A percentile compares a stretch with the other conserved stretches of the same genome.
phyloP scores from a whole-genome alignment of 345 rosid species.

The Nephelium lappaceum region DNA sequence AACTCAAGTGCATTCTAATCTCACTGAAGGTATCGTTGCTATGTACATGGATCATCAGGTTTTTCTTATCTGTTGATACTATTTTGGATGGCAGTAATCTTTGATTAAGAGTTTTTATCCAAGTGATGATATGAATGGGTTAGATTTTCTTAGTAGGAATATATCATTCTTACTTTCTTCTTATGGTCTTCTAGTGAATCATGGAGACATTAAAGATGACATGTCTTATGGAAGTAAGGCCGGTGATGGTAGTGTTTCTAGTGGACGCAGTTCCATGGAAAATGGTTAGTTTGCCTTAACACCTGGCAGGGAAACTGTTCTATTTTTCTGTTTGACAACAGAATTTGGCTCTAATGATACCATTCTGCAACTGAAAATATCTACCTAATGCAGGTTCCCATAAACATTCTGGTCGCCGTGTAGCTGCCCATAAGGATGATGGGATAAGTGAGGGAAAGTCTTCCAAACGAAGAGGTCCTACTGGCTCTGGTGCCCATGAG shows the following conservation, averaged over 20 bases:
- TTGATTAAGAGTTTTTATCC: constrained; percentile 2
- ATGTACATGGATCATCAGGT: neutral
- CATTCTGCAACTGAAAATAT: constrained; percentile 8
- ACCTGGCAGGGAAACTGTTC: neutral
- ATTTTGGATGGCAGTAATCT: neutral
- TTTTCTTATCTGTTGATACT: neutral
- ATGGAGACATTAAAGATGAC: constrained; percentile 43
- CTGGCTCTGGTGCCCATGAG: constrained; percentile 60
- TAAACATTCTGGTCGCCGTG: constrained; percentile 42
- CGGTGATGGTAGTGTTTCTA: constrained; percentile 23
- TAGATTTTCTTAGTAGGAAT: neutral
- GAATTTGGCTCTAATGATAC: neutral
- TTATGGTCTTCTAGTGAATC: constrained; percentile 34
- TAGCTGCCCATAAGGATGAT: constrained; percentile 48
- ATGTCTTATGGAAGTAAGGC: constrained; percentile 23
- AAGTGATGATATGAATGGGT: constrained; percentile 3
- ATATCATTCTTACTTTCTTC: constrained; percentile 20
- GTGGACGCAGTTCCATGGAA: constrained; percentile 38
- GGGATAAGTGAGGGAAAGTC: constrained; percentile 52
- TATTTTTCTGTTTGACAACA: neutral
- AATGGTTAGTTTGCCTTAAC: constrained; percentile 40
- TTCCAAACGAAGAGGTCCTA: constrained; percentile 59
- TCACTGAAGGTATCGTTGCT: constrained; percentile 41
- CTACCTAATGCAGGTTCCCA: constrained; percentile 41
- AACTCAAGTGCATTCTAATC: constrained; percentile 17